Evolutionary conservation across 352 stramenopile species (phyloP).

Genomic region (Stramenopiles sp.): DNA sequence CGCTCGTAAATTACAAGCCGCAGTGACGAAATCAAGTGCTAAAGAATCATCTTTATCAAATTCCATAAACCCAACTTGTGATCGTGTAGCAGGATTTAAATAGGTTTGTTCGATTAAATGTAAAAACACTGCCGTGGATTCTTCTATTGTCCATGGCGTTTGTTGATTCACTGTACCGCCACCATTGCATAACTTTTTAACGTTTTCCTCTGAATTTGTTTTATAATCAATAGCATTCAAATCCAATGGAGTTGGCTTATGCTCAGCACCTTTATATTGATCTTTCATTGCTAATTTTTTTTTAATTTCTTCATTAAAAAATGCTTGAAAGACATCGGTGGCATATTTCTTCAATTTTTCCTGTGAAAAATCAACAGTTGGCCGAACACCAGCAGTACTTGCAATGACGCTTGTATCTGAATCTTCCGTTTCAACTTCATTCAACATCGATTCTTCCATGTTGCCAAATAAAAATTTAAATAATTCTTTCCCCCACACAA

Average conservation of each 20-base stretch:
- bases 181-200: constrained; percentile 35
- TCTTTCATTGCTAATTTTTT: constrained; percentile 83
- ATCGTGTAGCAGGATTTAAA: too few species aligned
- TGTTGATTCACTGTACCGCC: constrained; percentile 23
- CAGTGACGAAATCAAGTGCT: constrained; percentile 95
- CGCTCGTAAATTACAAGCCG: constrained; percentile 83
- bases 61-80: constrained; percentile 25
- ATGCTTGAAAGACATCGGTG: constrained; percentile 43
- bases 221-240: too few species aligned
- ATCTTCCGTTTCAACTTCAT: constrained; percentile 46
- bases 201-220: too few species aligned
- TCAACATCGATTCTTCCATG: constrained; percentile 79
- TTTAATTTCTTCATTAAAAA: constrained; percentile 85
- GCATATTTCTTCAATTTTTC: constrained; percentile 37
- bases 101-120: too few species aligned
- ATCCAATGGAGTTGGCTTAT: too few species aligned
- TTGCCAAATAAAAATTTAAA: constrained; percentile 66
- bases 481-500: constrained; percentile 92
- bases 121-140: too few species aligned
- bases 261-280: too few species aligned
- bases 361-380: constrained; percentile 30
- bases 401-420: too few species aligned
- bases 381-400: too few species aligned
- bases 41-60: constrained; percentile 99
- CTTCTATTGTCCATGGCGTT: too few species aligned